These are phyloP conservation scores for Wickerhamomyces queroliae DNA, from an alignment of 805 yeast genomes.

Conservation along the genomic window DNA sequence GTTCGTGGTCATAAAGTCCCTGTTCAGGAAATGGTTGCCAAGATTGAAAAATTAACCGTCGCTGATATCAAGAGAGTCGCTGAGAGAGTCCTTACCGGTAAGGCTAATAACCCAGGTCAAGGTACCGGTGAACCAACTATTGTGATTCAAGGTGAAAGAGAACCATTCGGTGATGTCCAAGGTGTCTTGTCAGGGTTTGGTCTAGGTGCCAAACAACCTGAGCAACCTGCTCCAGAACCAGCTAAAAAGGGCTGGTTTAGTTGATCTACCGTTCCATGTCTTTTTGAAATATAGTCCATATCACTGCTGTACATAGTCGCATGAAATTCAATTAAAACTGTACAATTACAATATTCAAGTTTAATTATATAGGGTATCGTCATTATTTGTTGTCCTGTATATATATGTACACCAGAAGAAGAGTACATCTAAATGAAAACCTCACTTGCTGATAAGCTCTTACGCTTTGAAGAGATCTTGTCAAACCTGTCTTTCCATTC, in stretches of 20 bases:
- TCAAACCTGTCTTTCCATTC: constrained; percentile 45
- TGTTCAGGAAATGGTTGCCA: constrained; percentile 73
- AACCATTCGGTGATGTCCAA: constrained; percentile 78
- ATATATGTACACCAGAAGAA: too few relatives aligned
- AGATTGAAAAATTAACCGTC: constrained; percentile 63
- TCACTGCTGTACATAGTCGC: neutral
- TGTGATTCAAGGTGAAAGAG: constrained; percentile 85
- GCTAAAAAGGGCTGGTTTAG: constrained; percentile 23
- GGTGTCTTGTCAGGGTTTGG: constrained; percentile 64
- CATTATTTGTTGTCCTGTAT: neutral
- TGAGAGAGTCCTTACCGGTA: constrained; percentile 65
- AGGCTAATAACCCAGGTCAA: constrained; percentile 37
- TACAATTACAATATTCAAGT: neutral
- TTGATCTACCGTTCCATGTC: neutral
- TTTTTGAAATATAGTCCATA: neutral
- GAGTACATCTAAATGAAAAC: constrained; percentile 24
- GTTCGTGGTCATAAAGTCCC: constrained; percentile 72
- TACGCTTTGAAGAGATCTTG: constrained; percentile 14
- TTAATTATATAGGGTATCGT: neutral
- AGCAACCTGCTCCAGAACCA: neutral
- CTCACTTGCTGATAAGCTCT: constrained; percentile 15
- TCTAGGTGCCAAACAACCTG: constrained; percentile 39
- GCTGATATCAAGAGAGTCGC: constrained; percentile 73
- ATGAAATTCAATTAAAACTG: neutral
- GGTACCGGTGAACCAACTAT: constrained; percentile 72